phyloP scores from a whole-genome alignment of 2,329 filamentous ascomycete species.

The Fusarium acutatum region DNA sequence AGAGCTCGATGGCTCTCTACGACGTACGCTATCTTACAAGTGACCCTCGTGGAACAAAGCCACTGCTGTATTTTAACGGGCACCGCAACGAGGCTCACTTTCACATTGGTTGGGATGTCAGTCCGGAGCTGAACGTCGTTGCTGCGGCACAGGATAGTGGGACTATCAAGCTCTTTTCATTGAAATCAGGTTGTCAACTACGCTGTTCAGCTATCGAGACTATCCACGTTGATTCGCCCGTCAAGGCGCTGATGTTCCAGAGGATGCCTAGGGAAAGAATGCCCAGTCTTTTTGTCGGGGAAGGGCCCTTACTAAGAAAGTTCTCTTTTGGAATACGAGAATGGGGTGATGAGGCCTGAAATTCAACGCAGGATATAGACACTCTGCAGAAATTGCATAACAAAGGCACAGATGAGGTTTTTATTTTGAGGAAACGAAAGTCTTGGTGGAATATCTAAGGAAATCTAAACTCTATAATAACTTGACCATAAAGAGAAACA shows the following conservation, averaged over 20 bases:
- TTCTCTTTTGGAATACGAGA: slow-evolving; percentile 53
- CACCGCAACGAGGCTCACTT: slow-evolving; percentile 61
- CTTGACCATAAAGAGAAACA: neutral
- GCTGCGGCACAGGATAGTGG: slow-evolving; percentile 64
- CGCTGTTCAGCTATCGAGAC: slow-evolving; percentile 37
- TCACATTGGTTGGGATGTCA: slow-evolving; percentile 62
- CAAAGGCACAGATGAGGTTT: neutral
- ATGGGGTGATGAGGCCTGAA: slow-evolving; percentile 48
- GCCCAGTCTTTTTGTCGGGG: slow-evolving; percentile 58
- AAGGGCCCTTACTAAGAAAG: slow-evolving; percentile 50
- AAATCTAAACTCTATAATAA: neutral
- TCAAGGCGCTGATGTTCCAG: slow-evolving; percentile 57
- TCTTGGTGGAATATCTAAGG: neutral
- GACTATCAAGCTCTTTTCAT: slow-evolving; percentile 59
- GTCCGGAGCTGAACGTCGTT: slow-evolving; percentile 56
- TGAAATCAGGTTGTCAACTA: slow-evolving; percentile 55
- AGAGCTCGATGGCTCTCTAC: slow-evolving; percentile 61
- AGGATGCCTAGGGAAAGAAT: slow-evolving; percentile 54
- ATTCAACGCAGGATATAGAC: neutral
- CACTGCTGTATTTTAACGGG: slow-evolving; percentile 58
- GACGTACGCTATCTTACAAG: slow-evolving; percentile 58
- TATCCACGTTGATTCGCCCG: slow-evolving; percentile 41
- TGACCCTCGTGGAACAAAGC: slow-evolving; percentile 38
- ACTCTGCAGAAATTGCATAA: neutral
- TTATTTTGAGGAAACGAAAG: neutral